A percentile compares a stretch with the other conserved stretches of the same genome.
Conservation (phyloP, 2,329 filamentous ascomycete genomes). For the Penicillium sp. region DNA sequence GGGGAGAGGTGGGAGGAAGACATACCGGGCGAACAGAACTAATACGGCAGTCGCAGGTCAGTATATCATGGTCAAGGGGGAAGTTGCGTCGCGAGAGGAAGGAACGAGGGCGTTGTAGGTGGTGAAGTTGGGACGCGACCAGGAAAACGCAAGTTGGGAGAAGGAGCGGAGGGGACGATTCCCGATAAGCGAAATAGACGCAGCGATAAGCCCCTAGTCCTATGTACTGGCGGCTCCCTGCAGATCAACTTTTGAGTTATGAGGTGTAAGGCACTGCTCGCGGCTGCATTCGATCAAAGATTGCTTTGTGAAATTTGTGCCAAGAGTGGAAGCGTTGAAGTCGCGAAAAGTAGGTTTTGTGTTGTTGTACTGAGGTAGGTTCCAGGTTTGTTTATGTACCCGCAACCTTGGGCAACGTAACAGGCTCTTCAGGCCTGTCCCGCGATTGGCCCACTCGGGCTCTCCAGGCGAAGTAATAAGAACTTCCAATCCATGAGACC, state of each 20-base stretch:
- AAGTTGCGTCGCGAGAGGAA: conserved; percentile 9
- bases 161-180: conserved; percentile 14
- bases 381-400: neutral
- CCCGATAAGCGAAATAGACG: conserved; percentile 29
- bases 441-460: neutral
- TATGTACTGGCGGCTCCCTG: neutral
- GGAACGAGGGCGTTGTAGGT: neutral
- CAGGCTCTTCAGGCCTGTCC: neutral
- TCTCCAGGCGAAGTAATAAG: neutral
- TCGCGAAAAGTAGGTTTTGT: neutral
- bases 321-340: neutral
- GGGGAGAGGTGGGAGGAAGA: neutral
- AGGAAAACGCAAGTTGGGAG: conserved; percentile 8
- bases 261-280: neutral
- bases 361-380: neutral
- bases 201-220: conserved; percentile 27
- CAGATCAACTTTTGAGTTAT: neutral
- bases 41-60: conserved; percentile 22
- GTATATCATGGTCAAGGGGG: conserved; percentile 19
- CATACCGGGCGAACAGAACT: conserved; percentile 23
- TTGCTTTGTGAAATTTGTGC: neutral
- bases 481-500: no score
- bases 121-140: neutral
- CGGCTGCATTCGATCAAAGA: neutral
- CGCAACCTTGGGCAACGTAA: conserved; percentile 6